Base-by-base conservation (phyloP, 2,329 filamentous ascomycete genomes). In the Aspergillus hortae region DNA sequence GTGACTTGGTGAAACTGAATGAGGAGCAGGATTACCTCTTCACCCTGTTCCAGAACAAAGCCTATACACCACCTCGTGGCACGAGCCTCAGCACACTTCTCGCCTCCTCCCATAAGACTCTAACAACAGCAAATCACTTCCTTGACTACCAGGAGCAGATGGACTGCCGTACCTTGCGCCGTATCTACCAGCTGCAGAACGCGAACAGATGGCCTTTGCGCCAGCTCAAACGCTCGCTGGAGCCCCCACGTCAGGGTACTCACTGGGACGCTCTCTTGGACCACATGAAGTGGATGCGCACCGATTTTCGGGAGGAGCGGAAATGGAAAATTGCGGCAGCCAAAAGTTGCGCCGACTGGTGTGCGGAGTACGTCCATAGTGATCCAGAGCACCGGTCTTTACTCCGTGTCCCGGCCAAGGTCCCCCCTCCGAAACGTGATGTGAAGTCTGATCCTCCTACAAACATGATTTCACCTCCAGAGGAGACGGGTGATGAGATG, bases 251-350 rank as follows among this genome's bases (percentile, higher is more conserved):
- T 35, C 87, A 86, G 15, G 80, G 83, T 1, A 86, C 87, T 2
- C 92, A 97, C 61, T 89, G 87, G 82, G 94, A 99, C 72, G 81
- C 92, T 48, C 70, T 97, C 50, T 76, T 99, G 30, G 83, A 91
- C 60, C 92, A 99, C 74, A 90, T 92, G 82, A 95, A 92, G 69
- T 97, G 92, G 92, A 95, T 99, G 90, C 84, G 92, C 46, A 96
- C 91, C 1, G 94, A 99, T 71, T 97, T 96, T 65, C 83, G 88
- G 47, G 90, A 96, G 71, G 94, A 97, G 69, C 80, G 90, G 38
- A 96, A 95, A 68, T 96, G 92, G 91, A 97, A 96, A 73, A 85
- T 84, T 65, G 83, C 88, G 2, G 82, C 87, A 33, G 92, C 92
- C 4, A 87, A 86, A 53, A 90, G 86, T 52, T 78, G 96, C 54